Evolutionary conservation across 192 early-diverging fungal species (phyloP), one percentile per base, ranked within the genome.

Genomic region (Coemansia sp.): DNA sequence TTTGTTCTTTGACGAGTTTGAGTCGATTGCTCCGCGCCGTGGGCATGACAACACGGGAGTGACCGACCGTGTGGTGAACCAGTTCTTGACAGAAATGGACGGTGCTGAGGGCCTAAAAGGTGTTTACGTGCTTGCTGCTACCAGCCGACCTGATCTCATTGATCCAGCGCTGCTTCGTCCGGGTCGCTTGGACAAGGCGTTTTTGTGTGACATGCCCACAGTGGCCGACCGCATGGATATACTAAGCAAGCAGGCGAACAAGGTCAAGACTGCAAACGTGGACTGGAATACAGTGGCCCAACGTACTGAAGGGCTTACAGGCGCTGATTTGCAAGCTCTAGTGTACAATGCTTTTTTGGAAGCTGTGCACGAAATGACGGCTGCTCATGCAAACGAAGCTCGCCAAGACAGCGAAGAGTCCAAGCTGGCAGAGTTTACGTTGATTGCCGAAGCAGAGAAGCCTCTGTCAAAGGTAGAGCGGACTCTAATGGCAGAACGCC

Each of bases 21-120:
- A 99, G 65, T 84, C 92, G 37, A 94, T 99, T 79, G 97, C 97
- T 0, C 97, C 97, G 32, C 84, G 94, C 32, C 86, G 95, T 72
- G 97, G 97, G n/a, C 92, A 94, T 45, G 97, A 99, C 66, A 97
- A 95, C 70, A 95, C 95, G 5, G 97, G 97, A 56, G 97, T 99
- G 5, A 99, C 97, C 0, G 97, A 99, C 71, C 86, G 97, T 39
- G 95, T 99, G 0, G 97, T 99, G 17, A 99, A 99, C 75, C 97
- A 99, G 76, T 89, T 99, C 83, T 64, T 99, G 69, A 99, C 97
- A 5, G 90, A 94, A 67, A 96, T 99, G 94, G 97, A 99, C 72
- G 97, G 97, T 64, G 97, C 97, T 0, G 95, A 99, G 76, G 94
- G 94, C 0, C 73, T 97, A 11, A 87, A 90, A 41, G 97, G 97